Conservation (phyloP, 2,329 filamentous ascomycete genomes). For the Escovopsis sp. region DNA sequence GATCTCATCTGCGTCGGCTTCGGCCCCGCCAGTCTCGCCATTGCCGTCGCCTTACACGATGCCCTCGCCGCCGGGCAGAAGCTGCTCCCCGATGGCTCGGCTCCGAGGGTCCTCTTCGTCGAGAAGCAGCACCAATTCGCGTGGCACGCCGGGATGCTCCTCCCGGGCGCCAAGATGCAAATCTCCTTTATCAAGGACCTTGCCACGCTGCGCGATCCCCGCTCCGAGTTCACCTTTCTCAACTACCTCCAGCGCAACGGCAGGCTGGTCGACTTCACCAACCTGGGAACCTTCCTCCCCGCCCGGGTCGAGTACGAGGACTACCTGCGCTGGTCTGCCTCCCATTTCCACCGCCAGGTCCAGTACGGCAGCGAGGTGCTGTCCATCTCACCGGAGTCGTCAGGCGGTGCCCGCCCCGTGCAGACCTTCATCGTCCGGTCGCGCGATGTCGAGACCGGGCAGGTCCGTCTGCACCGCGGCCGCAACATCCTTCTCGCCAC, state of each 20-base stretch:
- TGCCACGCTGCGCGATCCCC: conserved; percentile 74
- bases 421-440: conserved; percentile 55
- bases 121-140: conserved; percentile 74
- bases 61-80: conserved; percentile 38
- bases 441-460: conserved; percentile 43
- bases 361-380: conserved; percentile 67
- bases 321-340: conserved; percentile 86
- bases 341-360: conserved; percentile 59
- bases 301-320: conserved; percentile 84
- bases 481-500: conserved; percentile 50
- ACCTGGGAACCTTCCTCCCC: conserved; percentile 77
- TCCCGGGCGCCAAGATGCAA: conserved; percentile 90
- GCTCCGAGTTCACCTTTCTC: conserved; percentile 85
- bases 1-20: conserved; percentile 89
- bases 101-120: conserved; percentile 69
- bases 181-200: conserved; percentile 96
- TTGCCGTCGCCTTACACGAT: conserved; percentile 82
- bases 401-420: conserved; percentile 24
- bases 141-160: conserved; percentile 92
- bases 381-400: conserved; percentile 45
- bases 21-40: conserved; percentile 76
- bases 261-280: conserved; percentile 81
- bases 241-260: conserved; percentile 79
- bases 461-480: conserved; percentile 36
- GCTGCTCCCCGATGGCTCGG: conserved; percentile 24